Evolutionary conservation across 192 early-diverging fungal genomes (phyloP).

Genomic region (Oehlia diaphana): DNA sequence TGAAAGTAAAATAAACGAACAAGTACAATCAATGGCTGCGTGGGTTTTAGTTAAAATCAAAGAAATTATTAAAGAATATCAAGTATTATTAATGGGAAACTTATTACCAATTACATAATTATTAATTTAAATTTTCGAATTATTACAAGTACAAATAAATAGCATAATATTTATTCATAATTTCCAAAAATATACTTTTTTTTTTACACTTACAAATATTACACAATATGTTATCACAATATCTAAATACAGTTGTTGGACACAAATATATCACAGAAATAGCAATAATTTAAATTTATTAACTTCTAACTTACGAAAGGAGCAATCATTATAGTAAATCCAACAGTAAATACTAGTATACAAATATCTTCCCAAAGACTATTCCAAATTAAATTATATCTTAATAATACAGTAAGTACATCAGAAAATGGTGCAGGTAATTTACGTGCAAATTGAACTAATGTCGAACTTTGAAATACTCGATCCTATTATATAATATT

Average conservation of each 20-base stretch:
- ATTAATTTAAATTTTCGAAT: no score
- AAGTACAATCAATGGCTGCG: neutral
- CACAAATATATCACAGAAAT: no score
- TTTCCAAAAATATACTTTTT: no score
- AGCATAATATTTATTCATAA: no score
- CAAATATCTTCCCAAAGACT: slow-evolving; percentile 53
- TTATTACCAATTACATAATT: slow-evolving; percentile 22
- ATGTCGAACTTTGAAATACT: slow-evolving; percentile 37
- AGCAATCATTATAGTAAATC: slow-evolving; percentile 22
- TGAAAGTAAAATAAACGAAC: slow-evolving; percentile 9
- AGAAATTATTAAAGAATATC: slow-evolving; percentile 9
- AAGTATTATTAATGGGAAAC: slow-evolving; percentile 6
- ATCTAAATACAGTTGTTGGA: no score
- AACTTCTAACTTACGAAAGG: neutral
- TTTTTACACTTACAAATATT: no score
- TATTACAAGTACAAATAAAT: no score
- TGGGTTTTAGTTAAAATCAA: slow-evolving; percentile 21
- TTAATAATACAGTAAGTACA: slow-evolving; percentile 46
- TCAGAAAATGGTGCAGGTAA: slow-evolving; percentile 52
- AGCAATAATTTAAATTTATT: neutral
- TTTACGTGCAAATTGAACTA: slow-evolving; percentile 44
- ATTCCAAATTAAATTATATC: slow-evolving; percentile 56
- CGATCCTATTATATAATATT: slow-evolving; percentile 22
- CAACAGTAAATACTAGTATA: slow-evolving; percentile 51
- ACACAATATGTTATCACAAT: no score